Evolutionary conservation across 208 protist genomes (phyloP).

Genomic region (Angomonas deanei): DNA sequence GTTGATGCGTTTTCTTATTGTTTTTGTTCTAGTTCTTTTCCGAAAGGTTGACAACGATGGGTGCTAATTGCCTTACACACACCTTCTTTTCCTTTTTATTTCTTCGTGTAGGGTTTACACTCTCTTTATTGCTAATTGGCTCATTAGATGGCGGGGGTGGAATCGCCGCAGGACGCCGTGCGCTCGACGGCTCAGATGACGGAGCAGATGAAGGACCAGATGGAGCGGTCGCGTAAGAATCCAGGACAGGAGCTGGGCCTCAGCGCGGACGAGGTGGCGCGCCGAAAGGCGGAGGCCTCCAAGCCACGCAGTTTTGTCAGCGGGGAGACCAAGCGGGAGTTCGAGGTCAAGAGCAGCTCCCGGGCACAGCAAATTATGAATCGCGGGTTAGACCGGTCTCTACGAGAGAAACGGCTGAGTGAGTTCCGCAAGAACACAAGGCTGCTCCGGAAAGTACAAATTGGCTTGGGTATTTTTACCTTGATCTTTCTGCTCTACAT

Average conservation of each 20-base stretch:
- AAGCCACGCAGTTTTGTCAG: conserved; percentile 45
- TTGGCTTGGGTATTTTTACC: conserved; percentile 28
- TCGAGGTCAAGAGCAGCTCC: conserved; percentile 79
- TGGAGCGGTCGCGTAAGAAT: conserved; percentile 34
- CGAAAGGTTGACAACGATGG: too few species aligned
- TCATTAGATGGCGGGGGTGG: neutral
- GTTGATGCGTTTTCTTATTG: neutral
- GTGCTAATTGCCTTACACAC: too few species aligned
- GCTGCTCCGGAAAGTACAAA: conserved; percentile 42
- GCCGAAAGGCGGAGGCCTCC: conserved; percentile 48
- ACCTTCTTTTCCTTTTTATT: neutral
- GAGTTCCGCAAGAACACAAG: conserved; percentile 50
- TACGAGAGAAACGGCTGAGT: conserved; percentile 56
- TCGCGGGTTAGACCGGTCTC: conserved; percentile 43
- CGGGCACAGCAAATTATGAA: conserved; percentile 85
- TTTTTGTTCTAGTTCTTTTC: too few species aligned
- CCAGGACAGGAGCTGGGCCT: conserved; percentile 68
- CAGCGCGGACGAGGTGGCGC: conserved; percentile 50
- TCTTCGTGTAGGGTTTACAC: neutral
- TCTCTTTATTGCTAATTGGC: too few species aligned
- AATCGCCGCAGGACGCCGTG: conserved; percentile 37
- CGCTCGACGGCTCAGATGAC: conserved; percentile 26
- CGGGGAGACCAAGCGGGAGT: conserved; percentile 24
- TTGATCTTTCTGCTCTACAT: conserved; percentile 44
- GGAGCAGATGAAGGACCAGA: conserved; percentile 19